Conservation (phyloP, 129 eudicot species). For the Flaveria robusta region DNA sequence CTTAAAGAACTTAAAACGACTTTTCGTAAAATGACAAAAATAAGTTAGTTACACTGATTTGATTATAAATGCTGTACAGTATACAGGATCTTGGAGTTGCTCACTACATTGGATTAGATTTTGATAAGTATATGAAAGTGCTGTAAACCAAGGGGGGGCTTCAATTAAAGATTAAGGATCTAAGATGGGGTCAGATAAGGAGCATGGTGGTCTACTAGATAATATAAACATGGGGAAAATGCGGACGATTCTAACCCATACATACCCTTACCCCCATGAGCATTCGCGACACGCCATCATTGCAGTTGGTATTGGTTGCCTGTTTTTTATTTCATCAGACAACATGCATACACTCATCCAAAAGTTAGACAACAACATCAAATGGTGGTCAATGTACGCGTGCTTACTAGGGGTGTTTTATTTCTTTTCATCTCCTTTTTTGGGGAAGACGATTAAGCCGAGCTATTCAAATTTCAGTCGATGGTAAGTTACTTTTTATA, state of each 20-base stretch:
- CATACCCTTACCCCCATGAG: conserved; percentile 94
- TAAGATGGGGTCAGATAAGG: conserved; percentile 60
- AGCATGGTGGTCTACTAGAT: conserved; percentile 67
- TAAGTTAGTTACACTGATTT: background rate
- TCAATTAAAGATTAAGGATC: background rate
- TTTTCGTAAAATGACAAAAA: background rate
- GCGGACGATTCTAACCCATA: conserved; percentile 75
- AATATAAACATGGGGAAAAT: conserved; percentile 78
- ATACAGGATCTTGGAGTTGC: conserved; percentile 40
- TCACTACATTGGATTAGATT: conserved; percentile 25
- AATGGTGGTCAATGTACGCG: conserved; percentile 99
- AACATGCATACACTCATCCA: conserved; percentile 93
- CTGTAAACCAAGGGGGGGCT: conserved; percentile 5
- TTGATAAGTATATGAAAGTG: conserved; percentile 17
- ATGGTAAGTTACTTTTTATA: conserved; percentile 50
- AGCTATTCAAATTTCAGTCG: conserved; percentile 96
- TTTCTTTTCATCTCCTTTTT: conserved; percentile 97
- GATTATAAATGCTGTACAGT: background rate
- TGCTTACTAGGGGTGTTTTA: conserved; percentile 96
- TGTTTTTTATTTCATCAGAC: conserved; percentile 94
- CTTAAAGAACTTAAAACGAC: no score
- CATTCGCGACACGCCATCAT: conserved; percentile 92
- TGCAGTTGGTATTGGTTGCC: conserved; percentile 92
- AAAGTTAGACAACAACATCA: conserved; percentile 81
- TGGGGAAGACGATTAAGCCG: conserved; percentile 88